Percentiles rank a stretch among this genome's conserved stretches.
Evolutionary conservation across 345 rosid genomes (phyloP).

Genomic region (Mallotus nudiflorus): DNA sequence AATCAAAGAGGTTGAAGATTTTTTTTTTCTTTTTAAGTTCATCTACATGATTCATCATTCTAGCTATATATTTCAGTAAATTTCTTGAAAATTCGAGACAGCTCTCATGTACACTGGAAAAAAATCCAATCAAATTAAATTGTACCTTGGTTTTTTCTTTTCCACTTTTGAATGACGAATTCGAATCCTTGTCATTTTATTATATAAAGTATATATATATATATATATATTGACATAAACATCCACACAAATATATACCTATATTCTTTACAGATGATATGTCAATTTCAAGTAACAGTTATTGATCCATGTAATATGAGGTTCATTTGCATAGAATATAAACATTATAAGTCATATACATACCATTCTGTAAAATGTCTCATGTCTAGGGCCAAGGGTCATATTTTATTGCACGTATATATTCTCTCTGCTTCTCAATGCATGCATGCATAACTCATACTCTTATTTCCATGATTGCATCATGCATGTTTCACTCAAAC

Average conservation of each 20-base stretch:
- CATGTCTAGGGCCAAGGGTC: conserved; percentile 33
- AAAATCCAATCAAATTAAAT: conserved; percentile 1
- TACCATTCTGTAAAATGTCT: not conserved
- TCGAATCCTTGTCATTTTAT: conserved; percentile 34
- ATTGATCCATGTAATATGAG: not conserved
- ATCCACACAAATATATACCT: not conserved
- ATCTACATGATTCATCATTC: too few species aligned
- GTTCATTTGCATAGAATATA: too few species aligned
- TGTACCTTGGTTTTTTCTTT: conserved; percentile 8
- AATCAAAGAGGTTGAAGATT: too few species aligned
- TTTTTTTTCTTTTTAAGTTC: too few species aligned
- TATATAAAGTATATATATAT: too few species aligned
- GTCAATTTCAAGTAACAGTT: conserved; percentile 8
- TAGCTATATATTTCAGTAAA: too few species aligned
- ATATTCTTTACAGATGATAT: not conserved
- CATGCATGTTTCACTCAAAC: too few species aligned
- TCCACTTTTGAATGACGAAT: conserved; percentile 4
- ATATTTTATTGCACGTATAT: not conserved
- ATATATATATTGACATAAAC: not conserved
- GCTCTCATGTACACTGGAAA: not conserved
- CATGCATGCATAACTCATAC: too few species aligned
- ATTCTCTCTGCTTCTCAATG: too few species aligned
- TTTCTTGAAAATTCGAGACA: not conserved
- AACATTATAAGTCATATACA: not conserved
- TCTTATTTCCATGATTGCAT: too few species aligned